Base-by-base conservation (phyloP, 441 rosid genomes). In the Raphanus hybrid region DNA sequence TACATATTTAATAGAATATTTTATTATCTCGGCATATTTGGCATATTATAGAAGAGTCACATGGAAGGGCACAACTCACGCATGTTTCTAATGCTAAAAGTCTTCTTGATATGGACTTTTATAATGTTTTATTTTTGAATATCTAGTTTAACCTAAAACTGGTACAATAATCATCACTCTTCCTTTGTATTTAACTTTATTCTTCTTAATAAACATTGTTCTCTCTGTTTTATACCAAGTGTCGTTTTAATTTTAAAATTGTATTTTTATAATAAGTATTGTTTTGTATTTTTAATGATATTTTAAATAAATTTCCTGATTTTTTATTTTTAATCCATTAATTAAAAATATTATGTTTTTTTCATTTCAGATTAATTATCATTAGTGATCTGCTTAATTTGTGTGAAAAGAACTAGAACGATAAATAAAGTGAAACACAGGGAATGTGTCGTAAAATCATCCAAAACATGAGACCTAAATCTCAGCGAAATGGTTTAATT, bases 1-100 rank as follows among this genome's bases (percentile, higher is more conserved):
- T 64, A 48, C 34, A 12, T 68, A 73, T 50, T 75, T 60, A 78
- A 45, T 59, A 74, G 27, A 11, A 18, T 50, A 54, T 60, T 12
- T 6, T 15, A 12, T 27, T 59, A 18, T 26, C 63, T 55, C 27
- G 64, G 64, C 81, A 66, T 9, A 65, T 48, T 55, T 18, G 64
- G 64, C 81, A 66, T 9, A 65, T 48, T 60, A 66, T 59, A 48
- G 11, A 74, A 69, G 66, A 70, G 77, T 74, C 82, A 79, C 82
- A 75, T 75, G 80, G 76, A 70, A 3, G 9, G 61, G 76, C 73
- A 80, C 80, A 64, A 15, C 73, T 75, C 64, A 45, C 64, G 73
- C 79, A 75, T 74, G 73, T 69, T 75, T 15, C 79, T 35, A 57
- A 14, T 75, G n/a, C 67, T 48, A 80, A 61, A 45, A 50, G 60